Evolutionary conservation across 257 asterid genomes (phyloP), one percentile per base, ranked within the genome.

Genomic region (Rehmannia glutinosa): DNA sequence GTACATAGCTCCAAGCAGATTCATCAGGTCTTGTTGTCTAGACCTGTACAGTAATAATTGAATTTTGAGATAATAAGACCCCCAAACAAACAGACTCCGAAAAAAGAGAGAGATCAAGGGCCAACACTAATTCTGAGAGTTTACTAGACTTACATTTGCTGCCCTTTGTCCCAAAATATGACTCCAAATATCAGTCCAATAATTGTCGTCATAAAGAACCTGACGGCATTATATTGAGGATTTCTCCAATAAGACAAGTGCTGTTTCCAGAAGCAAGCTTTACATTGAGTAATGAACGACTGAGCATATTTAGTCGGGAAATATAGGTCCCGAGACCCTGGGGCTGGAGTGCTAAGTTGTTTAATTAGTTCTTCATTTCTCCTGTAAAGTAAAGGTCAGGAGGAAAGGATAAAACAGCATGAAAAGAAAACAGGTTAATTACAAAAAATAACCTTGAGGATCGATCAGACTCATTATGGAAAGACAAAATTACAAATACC

Each of bases 251-350:
- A 89, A 28, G 96, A 89, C 57, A 84, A 75, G 64, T 77, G 55
- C 21, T 84, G 90, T 49, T 89, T 89, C 96, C 96, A 89, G 66
- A 89, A 84, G 83, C 96, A 87, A 75, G 96, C 95, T 69, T 66
- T 81, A 75, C 95, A 89, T 33, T 89, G 96, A 52, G 77, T 20
- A 6, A 64, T 0, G 64, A 89, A 82, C 2, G 95, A 52, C 72
- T 87, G 97, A 1, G 97, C 78, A 23, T 77, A 89, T 75, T 75
- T 53, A 1, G 85, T 82, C 1, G 87, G 80, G 68, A 87, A 87
- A 72, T 78, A 58, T 30, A 89, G 81, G 56, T 89, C 86, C 16
- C 54, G 59, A 8, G 89, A 87, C 50, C 93, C 89, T 5, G 95
- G 87, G 10, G 81, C 63, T 1, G 97, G 91, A 57, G 74, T 64